These are phyloP conservation scores for Ganoderma sp. DNA, from an alignment of 1,284 basidiomycete species.

Conservation along the genomic window DNA sequence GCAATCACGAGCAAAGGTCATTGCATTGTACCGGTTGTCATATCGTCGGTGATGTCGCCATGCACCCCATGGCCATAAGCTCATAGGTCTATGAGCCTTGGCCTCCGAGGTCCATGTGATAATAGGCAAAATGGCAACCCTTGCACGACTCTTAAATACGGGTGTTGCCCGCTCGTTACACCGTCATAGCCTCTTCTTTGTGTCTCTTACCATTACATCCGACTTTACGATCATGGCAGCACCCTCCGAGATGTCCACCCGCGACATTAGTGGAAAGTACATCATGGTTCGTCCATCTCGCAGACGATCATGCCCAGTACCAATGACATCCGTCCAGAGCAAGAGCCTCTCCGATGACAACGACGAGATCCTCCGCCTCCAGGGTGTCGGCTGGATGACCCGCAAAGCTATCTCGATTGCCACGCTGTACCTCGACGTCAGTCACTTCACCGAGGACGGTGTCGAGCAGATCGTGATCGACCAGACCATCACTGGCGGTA, in stretches of 20 bases:
- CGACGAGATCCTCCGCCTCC: constrained; percentile 62
- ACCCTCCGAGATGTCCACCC: constrained; percentile 55
- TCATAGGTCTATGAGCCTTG: constrained; percentile 2
- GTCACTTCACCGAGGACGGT: constrained; percentile 64
- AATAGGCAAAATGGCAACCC: constrained; percentile 10
- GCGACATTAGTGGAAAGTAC: constrained; percentile 52
- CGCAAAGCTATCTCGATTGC: constrained; percentile 58
- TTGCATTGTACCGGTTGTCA: constrained; percentile 16
- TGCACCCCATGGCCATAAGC: neutral
- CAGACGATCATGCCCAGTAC: neutral
- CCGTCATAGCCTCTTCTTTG: neutral
- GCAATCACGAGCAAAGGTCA: neutral
- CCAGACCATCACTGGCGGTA: constrained; percentile 64
- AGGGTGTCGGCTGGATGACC: constrained; percentile 67
- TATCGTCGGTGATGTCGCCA: constrained; percentile 19
- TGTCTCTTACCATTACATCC: constrained; percentile 6
- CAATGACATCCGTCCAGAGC: constrained; percentile 47
- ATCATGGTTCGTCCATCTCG: constrained; percentile 31
- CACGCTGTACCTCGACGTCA: constrained; percentile 60
- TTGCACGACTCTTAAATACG: constrained; percentile 22
- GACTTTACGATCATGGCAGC: constrained; percentile 50
- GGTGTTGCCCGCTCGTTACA: neutral
- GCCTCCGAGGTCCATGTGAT: constrained; percentile 27
- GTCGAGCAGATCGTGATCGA: constrained; percentile 67
- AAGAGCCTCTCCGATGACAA: constrained; percentile 60